Evolutionary conservation across 148 eudicot species (phyloP), one percentile per base, ranked within the genome.

Genomic region (Persicaria tinctoria): DNA sequence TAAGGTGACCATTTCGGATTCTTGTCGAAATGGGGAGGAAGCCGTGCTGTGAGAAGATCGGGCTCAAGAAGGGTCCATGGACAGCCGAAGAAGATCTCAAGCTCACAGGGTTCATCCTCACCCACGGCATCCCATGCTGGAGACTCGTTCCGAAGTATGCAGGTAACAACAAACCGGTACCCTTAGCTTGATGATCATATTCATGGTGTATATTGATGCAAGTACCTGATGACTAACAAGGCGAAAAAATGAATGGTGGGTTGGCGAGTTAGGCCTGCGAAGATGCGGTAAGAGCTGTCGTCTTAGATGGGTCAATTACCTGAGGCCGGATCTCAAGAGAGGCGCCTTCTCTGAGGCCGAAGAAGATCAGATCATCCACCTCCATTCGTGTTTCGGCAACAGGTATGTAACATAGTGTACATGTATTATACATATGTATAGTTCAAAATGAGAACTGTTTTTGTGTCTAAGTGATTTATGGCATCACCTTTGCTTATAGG

Each of bases 21-120:
- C 16, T 14, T 57, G 63, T 14, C 6, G 5, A 14, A 0, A 89
- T 90, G 91, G 94, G 91, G 73, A 87, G 94, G 75, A 84, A 87
- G 54, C 91, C 94, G 62, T 90, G 94, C 46, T 90, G 94, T 76
- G 90, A 88, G 32, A 85, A 83, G 94, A 90, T 78, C 41, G 41
- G 41, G 2, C 41, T 32, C 41, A 32, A 32, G 3, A 32, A 32
- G 41, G 41, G 41, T 32, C 94, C 94, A 75, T 90, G 91, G 94
- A 85, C 82, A 4, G 82, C 80, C 60, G 91, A 90, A 74, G 91
- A 90, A 83, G 94, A 90, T 80, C 86, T 80, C 69, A 87, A 81
- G 81, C 91, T 90, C 50, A 79, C 84, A 74, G 81, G 55, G 73
- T 90, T 87, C 72, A 88, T 90, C 60, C 76, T 87, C 69, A 83